Conservation (phyloP, 495 filamentous ascomycete genomes). For the Corynascus novoguineensis region DNA sequence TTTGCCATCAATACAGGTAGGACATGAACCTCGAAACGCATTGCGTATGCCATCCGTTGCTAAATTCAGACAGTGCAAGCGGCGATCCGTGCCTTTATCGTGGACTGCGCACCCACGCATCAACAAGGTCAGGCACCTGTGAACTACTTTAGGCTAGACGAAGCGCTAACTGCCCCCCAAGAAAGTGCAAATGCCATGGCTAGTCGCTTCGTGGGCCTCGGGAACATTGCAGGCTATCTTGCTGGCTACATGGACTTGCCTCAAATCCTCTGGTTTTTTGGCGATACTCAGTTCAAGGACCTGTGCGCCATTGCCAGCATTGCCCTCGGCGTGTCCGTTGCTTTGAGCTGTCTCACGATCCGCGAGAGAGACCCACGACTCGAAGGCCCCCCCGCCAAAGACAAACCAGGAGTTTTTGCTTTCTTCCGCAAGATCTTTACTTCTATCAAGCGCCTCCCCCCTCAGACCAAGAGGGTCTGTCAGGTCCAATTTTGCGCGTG, state of each 20-base stretch:
- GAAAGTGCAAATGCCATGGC: constrained; percentile 85
- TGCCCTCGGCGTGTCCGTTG: constrained; percentile 58
- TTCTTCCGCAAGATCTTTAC: constrained; percentile 77
- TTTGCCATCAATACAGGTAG: constrained; percentile 89
- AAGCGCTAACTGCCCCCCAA: constrained; percentile 19
- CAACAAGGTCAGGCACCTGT: constrained; percentile 58
- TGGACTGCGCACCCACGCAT: constrained; percentile 81
- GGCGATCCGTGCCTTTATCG: constrained; percentile 80
- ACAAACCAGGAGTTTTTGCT: constrained; percentile 57
- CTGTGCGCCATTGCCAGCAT: constrained; percentile 77
- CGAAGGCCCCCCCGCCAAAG: constrained; percentile 54
- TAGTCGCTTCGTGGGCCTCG: constrained; percentile 69
- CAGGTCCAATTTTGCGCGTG: constrained; percentile 83
- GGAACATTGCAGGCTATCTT: constrained; percentile 81
- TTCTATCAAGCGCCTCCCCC: constrained; percentile 68
- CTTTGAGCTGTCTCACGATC: constrained; percentile 59
- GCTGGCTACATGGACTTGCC: constrained; percentile 76
- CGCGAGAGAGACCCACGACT: constrained; percentile 72
- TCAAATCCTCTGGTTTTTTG: constrained; percentile 64
- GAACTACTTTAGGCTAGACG: background rate
- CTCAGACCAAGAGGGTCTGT: constrained; percentile 76
- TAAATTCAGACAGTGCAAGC: constrained; percentile 61
- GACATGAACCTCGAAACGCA: constrained; percentile 10
- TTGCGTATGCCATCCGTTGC: background rate
- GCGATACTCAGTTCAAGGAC: constrained; percentile 81